Evolutionary conservation across 2,329 filamentous ascomycete species (phyloP), one percentile per base, ranked within the genome.

Genomic region (Coniochaeta sp.): DNA sequence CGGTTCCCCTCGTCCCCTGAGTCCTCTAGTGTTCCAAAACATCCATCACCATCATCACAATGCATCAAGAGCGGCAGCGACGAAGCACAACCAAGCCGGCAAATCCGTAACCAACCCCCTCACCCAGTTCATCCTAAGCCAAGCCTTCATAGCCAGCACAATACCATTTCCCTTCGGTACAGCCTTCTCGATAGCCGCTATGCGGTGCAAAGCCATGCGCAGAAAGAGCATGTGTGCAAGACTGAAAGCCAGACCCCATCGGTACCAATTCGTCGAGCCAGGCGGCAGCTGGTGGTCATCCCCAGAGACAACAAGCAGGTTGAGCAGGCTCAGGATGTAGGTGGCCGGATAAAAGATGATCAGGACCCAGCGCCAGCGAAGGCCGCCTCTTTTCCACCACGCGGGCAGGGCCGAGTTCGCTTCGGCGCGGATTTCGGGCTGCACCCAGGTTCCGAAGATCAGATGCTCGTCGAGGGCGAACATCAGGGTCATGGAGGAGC

Each of bases 391-490:
- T 17, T 22, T 57, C 55, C 55, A 57, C 55, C 55, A 57, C 7
- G 55, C 55, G 34, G 55, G 55, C 55, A 57, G 32, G 55, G 55
- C 17, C 6, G 55, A 57, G 55, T 57, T 57, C 40, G 55, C 55
- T 3, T 32, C 22, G 9, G 55, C 14, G 32, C 55, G 55, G n/a
- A 57, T 38, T 8, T 14, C 22, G 55, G 30, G 30, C 30, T 36
- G 30, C 3, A 57, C 55, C 55, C 55, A 57, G 55, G 55, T 57
- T 38, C 55, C 55, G 32, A 57, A 57, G 55, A 57, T 57, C 30
- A 57, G 55, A 38, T 57, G 55, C 55, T 57, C 55, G 32, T 57
- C 55, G n/a, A 57, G 55, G 24, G 55, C 55, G 32, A 57, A 57
- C 55, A 57, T 57, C 22, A 57, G 55, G 10, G 22, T 40, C 55